Percentiles rank a stretch among this genome's conserved stretches.
phyloP scores from a whole-genome alignment of 2,329 filamentous ascomycete genomes.

The Sporothrix inflata region DNA sequence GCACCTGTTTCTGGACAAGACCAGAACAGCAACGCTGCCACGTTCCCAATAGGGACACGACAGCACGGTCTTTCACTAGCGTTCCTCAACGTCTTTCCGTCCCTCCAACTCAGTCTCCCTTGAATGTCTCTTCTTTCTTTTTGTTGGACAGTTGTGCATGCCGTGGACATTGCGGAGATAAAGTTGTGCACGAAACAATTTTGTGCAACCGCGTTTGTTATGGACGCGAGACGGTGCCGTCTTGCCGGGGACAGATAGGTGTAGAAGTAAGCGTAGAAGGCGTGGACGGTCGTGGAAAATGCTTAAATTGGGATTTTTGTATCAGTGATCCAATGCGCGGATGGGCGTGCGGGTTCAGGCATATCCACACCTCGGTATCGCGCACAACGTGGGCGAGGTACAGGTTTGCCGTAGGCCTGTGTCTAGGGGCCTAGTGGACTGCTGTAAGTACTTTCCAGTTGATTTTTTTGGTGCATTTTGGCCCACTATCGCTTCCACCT shows the following conservation, averaged over 20 bases:
- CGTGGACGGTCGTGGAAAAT: background rate
- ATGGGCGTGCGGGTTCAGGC: background rate
- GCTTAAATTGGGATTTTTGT: background rate
- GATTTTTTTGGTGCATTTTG: background rate
- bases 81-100: background rate
- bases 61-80: background rate
- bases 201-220: background rate
- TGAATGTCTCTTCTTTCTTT: background rate
- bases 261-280: background rate
- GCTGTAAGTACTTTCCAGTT: background rate
- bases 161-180: conserved; percentile 3
- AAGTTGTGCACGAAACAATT: background rate
- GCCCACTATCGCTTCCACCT: too few relatives aligned
- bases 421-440: too few relatives aligned
- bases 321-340: background rate
- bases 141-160: background rate
- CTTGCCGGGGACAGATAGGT: background rate
- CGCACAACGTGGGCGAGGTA: background rate
- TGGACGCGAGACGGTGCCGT: background rate
- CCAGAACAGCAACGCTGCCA: background rate
- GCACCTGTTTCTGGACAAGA: background rate
- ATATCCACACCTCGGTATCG: conserved; percentile 14
- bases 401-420: background rate
- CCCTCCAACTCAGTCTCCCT: background rate
- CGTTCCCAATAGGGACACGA: background rate